A percentile compares a stretch with the other conserved stretches of the same genome.
Evolutionary conservation across 495 filamentous ascomycete species (phyloP).

Genomic region (Articulospora tetracladia): DNA sequence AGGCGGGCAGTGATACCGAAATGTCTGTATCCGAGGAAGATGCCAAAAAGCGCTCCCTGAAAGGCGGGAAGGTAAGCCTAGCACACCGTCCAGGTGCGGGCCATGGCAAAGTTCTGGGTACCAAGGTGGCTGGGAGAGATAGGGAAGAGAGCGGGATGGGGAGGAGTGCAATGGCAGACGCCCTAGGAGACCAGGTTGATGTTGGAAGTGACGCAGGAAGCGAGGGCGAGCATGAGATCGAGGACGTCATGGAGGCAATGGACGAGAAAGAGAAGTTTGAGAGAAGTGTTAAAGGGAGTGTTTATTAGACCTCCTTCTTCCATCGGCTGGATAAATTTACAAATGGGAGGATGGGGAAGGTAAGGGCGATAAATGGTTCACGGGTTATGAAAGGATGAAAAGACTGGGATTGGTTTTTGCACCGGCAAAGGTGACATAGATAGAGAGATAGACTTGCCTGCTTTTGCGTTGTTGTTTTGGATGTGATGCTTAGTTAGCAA

Average conservation of each 20-base stretch:
- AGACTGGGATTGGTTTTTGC: no score
- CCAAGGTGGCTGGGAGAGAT: neutral
- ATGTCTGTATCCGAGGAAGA: slow-evolving; percentile 19
- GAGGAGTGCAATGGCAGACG: slow-evolving; percentile 23
- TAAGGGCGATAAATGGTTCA: no score
- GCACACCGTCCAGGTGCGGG: neutral
- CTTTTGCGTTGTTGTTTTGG: no score
- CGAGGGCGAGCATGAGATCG: slow-evolving; percentile 11
- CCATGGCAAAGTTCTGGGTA: neutral
- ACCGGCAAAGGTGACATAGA: no score
- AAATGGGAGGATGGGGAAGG: no score
- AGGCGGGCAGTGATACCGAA: slow-evolving; percentile 22
- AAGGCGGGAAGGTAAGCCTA: slow-evolving; percentile 3
- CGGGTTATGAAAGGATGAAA: no score
- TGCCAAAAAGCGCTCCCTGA: slow-evolving; percentile 8
- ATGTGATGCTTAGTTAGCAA: no score
- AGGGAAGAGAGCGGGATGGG: slow-evolving; percentile 22
- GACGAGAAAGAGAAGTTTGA: slow-evolving; percentile 11
- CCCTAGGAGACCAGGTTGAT: slow-evolving; percentile 25
- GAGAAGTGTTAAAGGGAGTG: slow-evolving; percentile 21
- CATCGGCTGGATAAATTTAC: no score
- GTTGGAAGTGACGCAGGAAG: slow-evolving; percentile 19
- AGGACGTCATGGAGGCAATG: neutral
- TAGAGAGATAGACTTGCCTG: no score
- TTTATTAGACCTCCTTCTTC: slow-evolving; percentile 13